Base-by-base conservation (phyloP, 2,329 filamentous ascomycete genomes). In the Aspergillus fijiensis region DNA sequence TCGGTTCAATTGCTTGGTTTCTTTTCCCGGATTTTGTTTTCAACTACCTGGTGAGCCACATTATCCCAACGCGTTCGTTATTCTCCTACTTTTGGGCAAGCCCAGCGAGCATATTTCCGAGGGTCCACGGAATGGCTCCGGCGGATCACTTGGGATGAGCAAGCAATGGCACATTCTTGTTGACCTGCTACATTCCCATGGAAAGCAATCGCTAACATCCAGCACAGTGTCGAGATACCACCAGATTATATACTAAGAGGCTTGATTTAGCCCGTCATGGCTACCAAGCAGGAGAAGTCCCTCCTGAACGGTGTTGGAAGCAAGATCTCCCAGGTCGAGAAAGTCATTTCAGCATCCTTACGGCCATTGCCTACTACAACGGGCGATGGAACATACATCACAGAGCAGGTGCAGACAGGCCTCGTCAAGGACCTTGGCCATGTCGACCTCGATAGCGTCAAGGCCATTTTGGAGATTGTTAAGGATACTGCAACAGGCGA, bases 401-500 rank as follows among this genome's bases (percentile, higher is more conserved):
- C 76, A 48, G 67, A 74, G 33, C 57, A 73, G 42, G 69, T 66
- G 31, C 63, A 69, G 52, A 73, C 74, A 3, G 74, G 76, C 3
- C 51, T 81, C 51, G 69, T 76, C 27, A 72, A 74, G 39, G 83
- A 84, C 62, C 64, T 86, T n/a, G 71, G 70, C 52, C 76, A 78
- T 57, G 64, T 85, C 63, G 81, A 74, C 56, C 74, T 82, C 21
- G 72, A 78, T 29, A 77, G 82, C 63, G 71, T 81, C 55, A 72
- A 73, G 51, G 76, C 76, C 11, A 55, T 80, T 23, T 64, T 72
- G 33, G 76, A 79, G 35, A 60, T 77, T 27, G 72, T 79, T 12
- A 78, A 79, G 23, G 75, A 70, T 53, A 69, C 79, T 21, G 67
- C 74, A 58, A 79, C 80, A n/a, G 83, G 84, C 2, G 76, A 84